Evolutionary conservation across 2,329 filamentous ascomycete genomes (phyloP).

Genomic region (Bipolaris sorokiniana): DNA sequence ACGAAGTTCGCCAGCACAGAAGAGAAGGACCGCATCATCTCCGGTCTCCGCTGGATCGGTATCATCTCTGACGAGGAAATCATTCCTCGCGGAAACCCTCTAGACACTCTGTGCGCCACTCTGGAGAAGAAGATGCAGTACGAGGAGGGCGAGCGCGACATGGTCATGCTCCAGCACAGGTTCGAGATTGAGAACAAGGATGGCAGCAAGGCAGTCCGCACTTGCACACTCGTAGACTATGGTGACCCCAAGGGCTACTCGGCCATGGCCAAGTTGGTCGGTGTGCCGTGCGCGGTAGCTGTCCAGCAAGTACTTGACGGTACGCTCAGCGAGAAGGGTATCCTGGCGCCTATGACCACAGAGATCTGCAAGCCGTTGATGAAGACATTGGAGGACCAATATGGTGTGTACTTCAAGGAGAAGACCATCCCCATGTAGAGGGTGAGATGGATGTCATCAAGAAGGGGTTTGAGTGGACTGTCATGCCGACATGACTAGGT

Average conservation of each 20-base stretch:
- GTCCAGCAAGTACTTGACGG: conserved; percentile 79
- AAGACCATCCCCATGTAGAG: conserved; percentile 58
- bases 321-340: conserved; percentile 72
- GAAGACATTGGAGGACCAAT: conserved; percentile 78
- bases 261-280: conserved; percentile 83
- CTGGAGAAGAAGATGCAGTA: conserved; percentile 93
- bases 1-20: conserved; percentile 72
- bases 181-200: conserved; percentile 86
- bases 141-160: conserved; percentile 79
- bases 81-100: conserved; percentile 75
- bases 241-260: conserved; percentile 79
- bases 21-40: conserved; percentile 72
- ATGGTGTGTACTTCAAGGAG: conserved; percentile 75
- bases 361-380: conserved; percentile 76
- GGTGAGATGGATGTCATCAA: not conserved
- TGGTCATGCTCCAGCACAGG: conserved; percentile 80
- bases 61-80: conserved; percentile 74
- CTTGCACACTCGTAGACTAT: conserved; percentile 82
- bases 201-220: conserved; percentile 76
- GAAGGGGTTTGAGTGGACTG: not conserved
- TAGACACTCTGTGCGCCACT: conserved; percentile 89
- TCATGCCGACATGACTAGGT: conserved; percentile 3
- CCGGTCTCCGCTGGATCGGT: conserved; percentile 74
- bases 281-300: conserved; percentile 75
- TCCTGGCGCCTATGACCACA: conserved; percentile 77